Evolutionary conservation across 164 flowering plant species (phyloP), one percentile per base, ranked within the genome.

Genomic region (Chimonanthus salicifolius): DNA sequence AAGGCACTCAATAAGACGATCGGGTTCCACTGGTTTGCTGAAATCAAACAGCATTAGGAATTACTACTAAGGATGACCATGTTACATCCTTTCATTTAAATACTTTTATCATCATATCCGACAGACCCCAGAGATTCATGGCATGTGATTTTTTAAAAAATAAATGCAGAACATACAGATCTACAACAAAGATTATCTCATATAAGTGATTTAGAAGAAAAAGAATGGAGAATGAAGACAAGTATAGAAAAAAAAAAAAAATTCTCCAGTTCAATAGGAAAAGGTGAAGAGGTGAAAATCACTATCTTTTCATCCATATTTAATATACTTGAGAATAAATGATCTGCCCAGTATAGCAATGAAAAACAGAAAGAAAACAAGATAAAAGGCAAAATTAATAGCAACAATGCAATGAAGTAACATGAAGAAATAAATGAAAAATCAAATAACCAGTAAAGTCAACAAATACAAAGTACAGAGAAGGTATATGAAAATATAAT

Each of bases 11-110:
- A 90, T 88, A 75, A 96, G 94, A 47, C 95, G 87, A 75, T 94
- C 98, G 71, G 98, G 95, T 79, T 95, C 99, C 69, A 92, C 85
- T 49, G 98, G 96, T 83, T 95, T 95, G 89, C 99, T 95, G 98
- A 66, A 77, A 79, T 72, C 70, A 78, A 54, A 64, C 7, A 70
- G 60, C 74, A 49, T 62, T 13, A 58, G 47, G 67, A 45, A 45
- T 64, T 58, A 49, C 64, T 75, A 33, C 44, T 5, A 0, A 62
- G 73, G 44, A 18, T 49, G 69, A 69, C 16, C 4, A 13, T 15
- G 50, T 13, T 68, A 20, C 64, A 73, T 33, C 16, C 49, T 64
- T 65, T 5, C 58, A 63, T 48, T 33, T 16, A 49, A 44, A 64
- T 50, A n/a, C 6, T 33, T 6, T 18, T 66, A 5, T 66, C 43